Conservation (phyloP, 148 eudicot genomes). For the Rhododendron griersonianum region DNA sequence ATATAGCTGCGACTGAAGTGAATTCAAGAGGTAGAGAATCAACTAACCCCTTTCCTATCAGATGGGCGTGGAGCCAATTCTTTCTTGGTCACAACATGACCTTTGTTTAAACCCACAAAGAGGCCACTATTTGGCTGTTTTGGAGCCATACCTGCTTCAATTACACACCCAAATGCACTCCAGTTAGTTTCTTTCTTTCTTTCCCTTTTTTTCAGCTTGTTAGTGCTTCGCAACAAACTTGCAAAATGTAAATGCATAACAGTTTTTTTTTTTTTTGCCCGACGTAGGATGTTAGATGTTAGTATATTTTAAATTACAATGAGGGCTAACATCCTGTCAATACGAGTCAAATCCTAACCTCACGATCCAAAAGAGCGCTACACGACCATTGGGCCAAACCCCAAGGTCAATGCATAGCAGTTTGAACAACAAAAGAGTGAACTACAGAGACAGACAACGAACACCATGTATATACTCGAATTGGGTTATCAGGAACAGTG, state of each 20-base stretch:
- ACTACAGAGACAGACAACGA: not conserved
- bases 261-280: too few relatives aligned
- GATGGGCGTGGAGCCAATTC: constrained; percentile 38
- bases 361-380: too few relatives aligned
- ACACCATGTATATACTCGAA: not conserved
- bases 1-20: constrained; percentile 25
- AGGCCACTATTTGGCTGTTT: constrained; percentile 35
- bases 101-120: constrained; percentile 42
- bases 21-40: constrained; percentile 26
- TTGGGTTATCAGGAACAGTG: not conserved
- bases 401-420: not conserved
- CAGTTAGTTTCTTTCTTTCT: too few relatives aligned
- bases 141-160: constrained; percentile 37
- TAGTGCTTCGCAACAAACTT: too few relatives aligned
- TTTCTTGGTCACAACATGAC: constrained; percentile 38
- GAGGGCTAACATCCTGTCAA: too few relatives aligned
- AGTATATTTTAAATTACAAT: too few relatives aligned
- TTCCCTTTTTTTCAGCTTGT: too few relatives aligned
- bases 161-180: constrained; percentile 27
- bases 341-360: too few relatives aligned
- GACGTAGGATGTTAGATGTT: too few relatives aligned
- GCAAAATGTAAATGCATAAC: too few relatives aligned
- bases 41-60: constrained; percentile 37
- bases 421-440: not conserved
- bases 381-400: too few relatives aligned